Base-by-base conservation (phyloP, 306 rosid genomes). In the Lathyrus aphaca region DNA sequence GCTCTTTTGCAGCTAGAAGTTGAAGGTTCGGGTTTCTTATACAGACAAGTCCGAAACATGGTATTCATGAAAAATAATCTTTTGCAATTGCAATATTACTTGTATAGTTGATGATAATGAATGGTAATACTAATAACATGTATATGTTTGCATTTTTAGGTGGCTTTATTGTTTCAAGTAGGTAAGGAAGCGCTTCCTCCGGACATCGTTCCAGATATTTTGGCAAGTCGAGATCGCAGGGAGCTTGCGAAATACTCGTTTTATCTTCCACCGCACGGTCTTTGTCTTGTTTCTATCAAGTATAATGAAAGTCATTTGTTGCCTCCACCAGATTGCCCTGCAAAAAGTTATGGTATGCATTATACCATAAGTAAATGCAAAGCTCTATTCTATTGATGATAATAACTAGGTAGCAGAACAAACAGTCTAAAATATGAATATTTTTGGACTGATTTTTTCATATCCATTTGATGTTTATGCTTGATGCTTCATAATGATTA, bases 31-130 rank as follows among this genome's bases (percentile, higher is more conserved):
- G 98, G 98, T 48, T 94, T 94, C 82, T 78, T 94, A 37, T 94
- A 90, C 70, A 81, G 97, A 83, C 98, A 94, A 87, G 97, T 94
- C 5, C 89, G 96, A 35, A 94, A 90, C 81, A 94, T 94, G 98
- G 98, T 94, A 80, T 73, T 16, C 48, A 21, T 74, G 15, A 19
- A 15, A 7, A 67, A 43, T 6, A 25, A 65, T 35, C 50, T 9
- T 64, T 32, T 46, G n/a, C 56, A 55, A 27, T 30, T 68, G 55
- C 57, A 55, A 27, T 30, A 0, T 21, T 62, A n/a, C 30, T 70
- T 70, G 50, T 27, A 14, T 27, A 53, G 59, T 53, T 21, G 59
- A 19, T 65, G 9, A 6, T 32, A 32, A 6, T 32, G 38, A 32
- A 32, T 6, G 38, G 38, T 32, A 32, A 32, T 32, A 17, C 27